Base-by-base conservation (phyloP, 805 yeast genomes). In the Cyberlindnera misumaiensis region DNA sequence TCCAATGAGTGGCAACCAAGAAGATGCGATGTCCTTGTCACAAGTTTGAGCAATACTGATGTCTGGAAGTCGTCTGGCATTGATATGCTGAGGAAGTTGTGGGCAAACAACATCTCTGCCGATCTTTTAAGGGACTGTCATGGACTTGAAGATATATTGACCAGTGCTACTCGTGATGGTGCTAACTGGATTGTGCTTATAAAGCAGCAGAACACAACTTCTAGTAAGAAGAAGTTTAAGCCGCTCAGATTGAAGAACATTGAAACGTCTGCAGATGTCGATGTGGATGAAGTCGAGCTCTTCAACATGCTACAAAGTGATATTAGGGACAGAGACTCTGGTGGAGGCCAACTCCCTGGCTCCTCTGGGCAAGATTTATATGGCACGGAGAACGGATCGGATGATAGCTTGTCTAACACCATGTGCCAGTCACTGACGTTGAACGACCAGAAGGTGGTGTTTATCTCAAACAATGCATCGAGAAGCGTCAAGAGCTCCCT, bases 11-110 rank as follows among this genome's bases (percentile, higher is more conserved):
- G 79, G 83, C 64, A 58, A 38, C 70, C 77, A 4, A 67, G 70
- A 26, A 68, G 95, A 48, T 88, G 96, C 58, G 90, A 87, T 51
- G 94, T 89, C 1, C 59, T 93, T 22, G 76, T 93, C 6, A 73
- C 93, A 0, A 73, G 90, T 46, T 72, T 82, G 43, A 74, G 81
- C 15, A 72, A 72, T 26, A 60, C 74, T 1, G 43, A 34, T 17
- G 62, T 73, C 14, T 59, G 86, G 43, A 68, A 69, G 16, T 75
- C 79, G 1, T 63, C 73, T 35, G 90, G 89, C 1, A 72, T 79
- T 25, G 82, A 76, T 32, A 62, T 86, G 7, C 52, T 87, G 39
- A 73, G 70, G 30, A 63, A 64, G 28, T 56, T 93, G 20, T 89
- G 99, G 97, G 65, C 71, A 7, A 61, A 65, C n/a, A 80, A 76